Evolutionary conservation across 192 early-diverging fungal species (phyloP).

Genomic region (Gaertneriomyces sp.): DNA sequence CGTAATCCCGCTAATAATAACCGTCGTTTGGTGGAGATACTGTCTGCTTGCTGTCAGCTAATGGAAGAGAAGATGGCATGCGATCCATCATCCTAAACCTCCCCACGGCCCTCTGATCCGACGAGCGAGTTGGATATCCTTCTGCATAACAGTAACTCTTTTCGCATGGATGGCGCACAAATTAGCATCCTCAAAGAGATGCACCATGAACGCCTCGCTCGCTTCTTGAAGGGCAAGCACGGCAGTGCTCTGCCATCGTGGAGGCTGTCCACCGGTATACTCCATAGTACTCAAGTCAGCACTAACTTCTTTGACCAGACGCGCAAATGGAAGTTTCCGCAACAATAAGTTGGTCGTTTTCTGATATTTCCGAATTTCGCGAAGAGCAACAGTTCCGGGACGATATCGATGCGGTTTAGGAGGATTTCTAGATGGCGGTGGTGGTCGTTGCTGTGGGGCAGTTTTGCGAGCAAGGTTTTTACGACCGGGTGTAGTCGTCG

Average conservation of each 20-base stretch:
- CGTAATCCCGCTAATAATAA: no score
- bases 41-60: no score
- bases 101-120: constrained; percentile 80
- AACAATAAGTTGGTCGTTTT: constrained; percentile 74
- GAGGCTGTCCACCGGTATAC: constrained; percentile 25
- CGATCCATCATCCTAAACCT: constrained; percentile 50
- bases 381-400: constrained; percentile 75
- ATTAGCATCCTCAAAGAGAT: constrained; percentile 88
- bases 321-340: constrained; percentile 81
- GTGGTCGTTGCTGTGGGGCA: no score
- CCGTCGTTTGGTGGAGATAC: no score
- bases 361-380: constrained; percentile 84
- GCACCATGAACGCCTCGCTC: constrained; percentile 76
- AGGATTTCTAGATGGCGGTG: background rate
- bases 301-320: constrained; percentile 53
- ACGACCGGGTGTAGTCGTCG: no score
- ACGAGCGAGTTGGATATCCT: constrained; percentile 86
- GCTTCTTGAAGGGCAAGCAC: constrained; percentile 79
- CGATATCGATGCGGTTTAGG: constrained; percentile 52
- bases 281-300: constrained; percentile 30
- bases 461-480: no score
- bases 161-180: constrained; percentile 91
- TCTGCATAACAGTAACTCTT: constrained; percentile 87
- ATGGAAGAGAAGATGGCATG: no score
- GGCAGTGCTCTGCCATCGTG: constrained; percentile 71